These are phyloP conservation scores for Didymella pinodella DNA, from an alignment of 2,329 filamentous ascomycete species.

Conservation along the genomic window DNA sequence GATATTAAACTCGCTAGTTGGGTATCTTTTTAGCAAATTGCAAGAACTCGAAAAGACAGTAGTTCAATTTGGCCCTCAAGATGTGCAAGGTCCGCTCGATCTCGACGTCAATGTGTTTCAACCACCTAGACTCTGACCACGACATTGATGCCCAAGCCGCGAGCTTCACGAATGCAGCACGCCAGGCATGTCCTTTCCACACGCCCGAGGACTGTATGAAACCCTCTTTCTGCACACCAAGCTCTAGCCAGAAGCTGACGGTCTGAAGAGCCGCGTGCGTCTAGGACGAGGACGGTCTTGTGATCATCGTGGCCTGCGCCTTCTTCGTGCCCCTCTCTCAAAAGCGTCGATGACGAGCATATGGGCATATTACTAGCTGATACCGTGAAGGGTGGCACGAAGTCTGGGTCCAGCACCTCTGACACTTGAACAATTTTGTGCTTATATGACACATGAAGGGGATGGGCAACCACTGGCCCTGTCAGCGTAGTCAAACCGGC, in stretches of 20 bases:
- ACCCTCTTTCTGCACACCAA: constrained; percentile 75
- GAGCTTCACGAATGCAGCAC: constrained; percentile 78
- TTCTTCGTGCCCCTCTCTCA: constrained; percentile 20
- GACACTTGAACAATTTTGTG: constrained; percentile 49
- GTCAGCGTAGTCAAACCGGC: constrained; percentile 5
- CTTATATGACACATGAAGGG: constrained; percentile 51
- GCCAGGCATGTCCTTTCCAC: constrained; percentile 72
- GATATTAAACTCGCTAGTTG: neutral
- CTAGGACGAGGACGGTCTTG: constrained; percentile 52
- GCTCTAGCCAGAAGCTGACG: constrained; percentile 74
- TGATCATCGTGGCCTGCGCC: constrained; percentile 30
- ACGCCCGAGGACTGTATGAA: constrained; percentile 75
- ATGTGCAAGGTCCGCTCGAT: neutral
- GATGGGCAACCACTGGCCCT: constrained; percentile 44
- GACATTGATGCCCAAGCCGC: constrained; percentile 72
- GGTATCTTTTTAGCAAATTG: constrained; percentile 14
- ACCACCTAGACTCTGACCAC: constrained; percentile 58
- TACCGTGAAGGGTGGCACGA: constrained; percentile 37
- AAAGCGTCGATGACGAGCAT: constrained; percentile 26
- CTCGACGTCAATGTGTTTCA: neutral
- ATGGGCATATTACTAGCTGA: constrained; percentile 27
- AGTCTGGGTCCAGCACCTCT: constrained; percentile 39
- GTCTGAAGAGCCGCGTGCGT: constrained; percentile 66
- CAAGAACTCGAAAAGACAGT: neutral
- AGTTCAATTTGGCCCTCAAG: neutral